Base-by-base conservation (phyloP, 2,329 filamentous ascomycete genomes). In the Blumeria graminis region DNA sequence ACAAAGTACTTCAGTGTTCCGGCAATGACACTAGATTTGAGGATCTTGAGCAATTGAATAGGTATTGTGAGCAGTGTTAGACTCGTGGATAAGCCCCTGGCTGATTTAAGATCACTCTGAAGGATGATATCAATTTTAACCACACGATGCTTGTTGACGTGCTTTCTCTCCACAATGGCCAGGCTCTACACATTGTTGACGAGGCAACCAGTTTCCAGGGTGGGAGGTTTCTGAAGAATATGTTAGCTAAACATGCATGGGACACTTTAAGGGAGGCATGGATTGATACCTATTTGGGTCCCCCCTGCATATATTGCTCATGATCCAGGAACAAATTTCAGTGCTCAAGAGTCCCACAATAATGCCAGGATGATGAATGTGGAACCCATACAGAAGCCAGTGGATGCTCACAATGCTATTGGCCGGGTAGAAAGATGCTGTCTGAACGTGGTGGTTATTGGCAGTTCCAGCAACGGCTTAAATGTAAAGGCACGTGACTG, bases 311-410 rank as follows among this genome's bases (percentile, higher is more conserved):
- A 18, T 11, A 45, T 56, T 14, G 18, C 34, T 16, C 50, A 52
- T n/a, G 28, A 56, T 16, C 22, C 41, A 39, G 57, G 50, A 22
- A 51, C 35, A n/a, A 58, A 57, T 34, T 59, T 59, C 35, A 34
- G 54, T 6, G 53, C 32, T 16, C 55, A 56, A 35, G 48, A 59
- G 43, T 57, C 57, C 33, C 45, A 39, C 5, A 14, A 57, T 34
- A 16, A 16, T 7, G 53, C 38, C 1, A n/a, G 5, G 39, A 53
- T 8, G 6, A 38, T 57, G 13, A 18, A 33, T 14, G 52, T 51
- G 32, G 18, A 14, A 7, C 16, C 18, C 1, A 57, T 52, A 16
- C n/a, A 14, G 16, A 35, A 55, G 22, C 51, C 50, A 1, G 56
- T 57, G 3, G 38, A 50, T 3, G 45, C 33, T 14, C 50, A 53